These are phyloP conservation scores for Acanthamoeba culbertsoni DNA, from an alignment of 208 protist genomes.

Conservation along the genomic window DNA sequence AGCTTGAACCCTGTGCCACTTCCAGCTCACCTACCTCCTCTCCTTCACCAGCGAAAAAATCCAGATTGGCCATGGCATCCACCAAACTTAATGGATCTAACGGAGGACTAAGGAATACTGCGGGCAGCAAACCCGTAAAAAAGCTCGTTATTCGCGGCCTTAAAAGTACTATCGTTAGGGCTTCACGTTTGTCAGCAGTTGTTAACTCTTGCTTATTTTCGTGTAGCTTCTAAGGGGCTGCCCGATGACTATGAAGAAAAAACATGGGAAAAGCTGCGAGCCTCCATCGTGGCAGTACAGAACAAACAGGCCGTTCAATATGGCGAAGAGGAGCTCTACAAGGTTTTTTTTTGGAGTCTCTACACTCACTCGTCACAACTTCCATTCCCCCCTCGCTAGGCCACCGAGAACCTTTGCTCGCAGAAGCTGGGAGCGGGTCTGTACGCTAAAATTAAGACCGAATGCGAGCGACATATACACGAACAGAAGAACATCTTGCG, in stretches of 20 bases:
- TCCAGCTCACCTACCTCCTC: background rate
- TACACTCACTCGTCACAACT: background rate
- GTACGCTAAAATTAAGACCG: constrained; percentile 64
- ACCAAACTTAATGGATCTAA: background rate
- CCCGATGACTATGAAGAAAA: constrained; percentile 70
- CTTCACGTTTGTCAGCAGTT: background rate
- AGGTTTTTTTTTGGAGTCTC: constrained; percentile 32
- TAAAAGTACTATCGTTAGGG: background rate
- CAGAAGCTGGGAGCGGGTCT: constrained; percentile 38
- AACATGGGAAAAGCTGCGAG: constrained; percentile 74
- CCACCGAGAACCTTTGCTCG: constrained; percentile 48
- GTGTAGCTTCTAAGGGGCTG: constrained; percentile 17
- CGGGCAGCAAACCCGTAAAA: constrained; percentile 29
- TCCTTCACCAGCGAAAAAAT: constrained; percentile 6
- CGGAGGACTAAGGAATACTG: background rate
- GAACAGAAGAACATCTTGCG: background rate
- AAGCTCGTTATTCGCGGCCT: constrained; percentile 43
- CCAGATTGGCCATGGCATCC: background rate
- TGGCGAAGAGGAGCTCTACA: constrained; percentile 76
- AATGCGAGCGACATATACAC: constrained; percentile 3
- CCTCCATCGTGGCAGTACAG: constrained; percentile 71
- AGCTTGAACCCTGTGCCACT: background rate
- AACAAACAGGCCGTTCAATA: constrained; percentile 57
- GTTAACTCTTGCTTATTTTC: background rate
- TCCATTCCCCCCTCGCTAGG: background rate